These are phyloP conservation scores for Naegleria fowleri DNA, from an alignment of 208 protist genomes.

Conservation along the genomic window DNA sequence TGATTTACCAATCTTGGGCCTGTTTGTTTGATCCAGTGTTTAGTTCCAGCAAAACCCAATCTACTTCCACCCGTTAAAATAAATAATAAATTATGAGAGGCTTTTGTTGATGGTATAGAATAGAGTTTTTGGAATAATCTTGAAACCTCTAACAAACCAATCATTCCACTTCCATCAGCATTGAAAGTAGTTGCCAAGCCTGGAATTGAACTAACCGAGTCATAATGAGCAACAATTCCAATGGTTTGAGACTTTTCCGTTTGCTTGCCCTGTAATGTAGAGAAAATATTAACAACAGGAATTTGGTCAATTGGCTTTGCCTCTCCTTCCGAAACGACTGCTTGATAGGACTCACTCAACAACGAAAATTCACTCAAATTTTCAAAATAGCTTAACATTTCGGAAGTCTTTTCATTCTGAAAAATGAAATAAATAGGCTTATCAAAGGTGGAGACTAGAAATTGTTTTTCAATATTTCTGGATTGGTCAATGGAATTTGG, in stretches of 20 bases:
- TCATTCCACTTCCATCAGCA: not conserved
- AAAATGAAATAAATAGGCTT: conserved; percentile 24
- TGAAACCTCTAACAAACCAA: conserved; percentile 13
- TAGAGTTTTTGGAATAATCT: conserved; percentile 14
- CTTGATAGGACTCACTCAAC: not conserved
- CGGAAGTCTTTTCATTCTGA: not conserved
- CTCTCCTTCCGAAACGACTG: not conserved
- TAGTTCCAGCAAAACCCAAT: conserved; percentile 18
- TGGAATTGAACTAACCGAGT: not conserved
- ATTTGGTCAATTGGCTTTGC: not conserved
- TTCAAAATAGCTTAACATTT: not conserved
- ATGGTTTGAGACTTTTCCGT: not conserved
- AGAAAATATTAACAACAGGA: not conserved
- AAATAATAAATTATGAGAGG: conserved; percentile 20
- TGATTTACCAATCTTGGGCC: not conserved
- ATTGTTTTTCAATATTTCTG: not conserved
- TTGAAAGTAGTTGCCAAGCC: not conserved
- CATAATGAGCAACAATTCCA: conserved; percentile 26
- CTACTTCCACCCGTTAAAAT: conserved; percentile 2
- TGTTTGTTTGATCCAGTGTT: not conserved
- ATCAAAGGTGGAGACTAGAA: not conserved
- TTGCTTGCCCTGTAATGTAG: not conserved
- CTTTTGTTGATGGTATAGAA: not conserved
- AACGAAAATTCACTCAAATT: not conserved
- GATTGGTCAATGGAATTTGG: not conserved